A percentile compares a stretch with the other conserved stretches of the same genome.
These are phyloP conservation scores for Hypholoma fasciculare DNA, from an alignment of 768 basidiomycete genomes.

Conservation along the genomic window DNA sequence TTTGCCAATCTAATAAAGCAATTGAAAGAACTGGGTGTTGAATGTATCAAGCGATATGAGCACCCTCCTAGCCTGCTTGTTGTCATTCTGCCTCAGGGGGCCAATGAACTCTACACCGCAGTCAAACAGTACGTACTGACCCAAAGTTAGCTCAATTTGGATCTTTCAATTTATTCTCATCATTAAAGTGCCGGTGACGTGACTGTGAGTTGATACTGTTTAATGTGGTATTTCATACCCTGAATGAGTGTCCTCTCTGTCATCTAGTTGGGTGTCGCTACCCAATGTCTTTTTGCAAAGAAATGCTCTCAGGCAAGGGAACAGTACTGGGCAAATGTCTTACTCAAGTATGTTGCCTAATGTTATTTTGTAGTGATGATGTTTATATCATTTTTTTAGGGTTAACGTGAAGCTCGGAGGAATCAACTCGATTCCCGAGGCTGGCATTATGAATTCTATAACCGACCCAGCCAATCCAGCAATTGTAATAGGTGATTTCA, in stretches of 20 bases:
- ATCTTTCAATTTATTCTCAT: neutral
- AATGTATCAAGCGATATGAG: slow-evolving; percentile 38
- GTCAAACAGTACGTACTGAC: slow-evolving; percentile 71
- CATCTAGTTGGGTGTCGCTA: slow-evolving; percentile 68
- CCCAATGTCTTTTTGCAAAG: slow-evolving; percentile 70
- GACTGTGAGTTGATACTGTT: slow-evolving; percentile 11
- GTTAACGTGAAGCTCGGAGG: slow-evolving; percentile 86
- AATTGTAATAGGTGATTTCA: slow-evolving; percentile 66
- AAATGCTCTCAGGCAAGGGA: slow-evolving; percentile 67
- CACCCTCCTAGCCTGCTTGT: slow-evolving; percentile 59
- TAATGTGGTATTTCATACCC: too few relatives aligned
- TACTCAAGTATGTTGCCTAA: slow-evolving; percentile 59
- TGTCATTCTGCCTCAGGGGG: slow-evolving; percentile 68
- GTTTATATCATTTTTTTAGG: slow-evolving; percentile 31
- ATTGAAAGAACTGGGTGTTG: slow-evolving; percentile 49
- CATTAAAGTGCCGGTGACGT: slow-evolving; percentile 62
- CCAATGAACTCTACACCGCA: slow-evolving; percentile 71
- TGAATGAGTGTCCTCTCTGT: too few relatives aligned
- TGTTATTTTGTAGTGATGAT: too few relatives aligned
- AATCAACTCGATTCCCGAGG: slow-evolving; percentile 71
- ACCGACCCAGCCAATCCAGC: slow-evolving; percentile 70
- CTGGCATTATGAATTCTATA: slow-evolving; percentile 39
- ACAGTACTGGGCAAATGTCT: slow-evolving; percentile 82
- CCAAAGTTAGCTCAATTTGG: neutral
- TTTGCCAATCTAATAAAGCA: slow-evolving; percentile 32